Base-by-base conservation (phyloP, 495 filamentous ascomycete genomes). In the Rusavskia elegans region DNA sequence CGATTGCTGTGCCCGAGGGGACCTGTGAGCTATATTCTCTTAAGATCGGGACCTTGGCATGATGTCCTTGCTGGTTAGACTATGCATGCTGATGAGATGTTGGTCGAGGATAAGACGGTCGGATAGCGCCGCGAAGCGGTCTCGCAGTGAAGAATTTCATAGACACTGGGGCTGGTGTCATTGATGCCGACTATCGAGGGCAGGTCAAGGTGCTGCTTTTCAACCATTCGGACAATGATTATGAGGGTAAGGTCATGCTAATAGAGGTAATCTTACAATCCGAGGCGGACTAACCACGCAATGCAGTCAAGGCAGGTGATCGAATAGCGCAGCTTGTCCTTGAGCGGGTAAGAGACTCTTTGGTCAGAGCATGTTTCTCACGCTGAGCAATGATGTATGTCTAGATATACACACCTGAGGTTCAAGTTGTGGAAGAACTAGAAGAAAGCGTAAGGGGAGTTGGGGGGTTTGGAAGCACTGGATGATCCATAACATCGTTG, bases 111-210 rank as follows among this genome's bases (percentile, higher is more conserved):
- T 37, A 56, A 89, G 88, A 98, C 67, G 92, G 90, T 53, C 82
- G 92, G 37, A 76, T 98, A 48, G 92, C 92, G 13, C 92, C 92
- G 29, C 83, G 92, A 48, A 90, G 84, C 45, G 92, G 92, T 37
- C 82, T 98, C 52, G 90, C 90, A 4, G 74, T 82, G 41, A 96
- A 96, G 69, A 80, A 95, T 70, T 87, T 86, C 71, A 96, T 98
- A 64, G 87, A 95, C 65, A 86, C 83, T 1, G 87, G 90, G 52
- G 92, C 92, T 2, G 92, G 92, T 32, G 92, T 98, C 49, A 95
- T 98, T 62, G 92, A 98, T 70, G 87, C 89, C 8, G 92, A 98
- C 65, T 98, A 98, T 72, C 79, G 92, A 23, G 92, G 92, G 17
- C 85, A 84, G 55, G 83, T 98, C 56, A 94, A 89, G 73, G 83